Evolutionary conservation across 2,329 filamentous ascomycete species (phyloP).

Genomic region (Coleophoma eucalyptorum): DNA sequence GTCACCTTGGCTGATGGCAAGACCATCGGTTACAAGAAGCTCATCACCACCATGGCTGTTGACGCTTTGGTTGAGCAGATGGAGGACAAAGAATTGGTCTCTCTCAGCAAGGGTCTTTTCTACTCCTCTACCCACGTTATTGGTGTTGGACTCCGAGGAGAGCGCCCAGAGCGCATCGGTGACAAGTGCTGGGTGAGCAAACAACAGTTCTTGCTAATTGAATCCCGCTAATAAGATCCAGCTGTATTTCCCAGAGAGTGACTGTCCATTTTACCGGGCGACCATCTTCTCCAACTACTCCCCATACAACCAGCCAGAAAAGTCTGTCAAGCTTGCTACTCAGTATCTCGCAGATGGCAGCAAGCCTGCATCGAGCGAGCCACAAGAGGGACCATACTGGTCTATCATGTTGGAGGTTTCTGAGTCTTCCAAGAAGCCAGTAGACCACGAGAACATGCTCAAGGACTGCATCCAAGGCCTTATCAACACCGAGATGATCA

Average conservation of each 20-base stretch:
- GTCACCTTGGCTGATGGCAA: conserved; percentile 82
- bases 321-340: conserved; percentile 80
- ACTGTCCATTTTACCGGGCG: conserved; percentile 98
- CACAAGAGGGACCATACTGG: conserved; percentile 94
- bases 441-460: conserved; percentile 80
- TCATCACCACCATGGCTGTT: conserved; percentile 94
- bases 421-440: conserved; percentile 92
- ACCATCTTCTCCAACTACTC: conserved; percentile 99
- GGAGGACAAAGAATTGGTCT: conserved; percentile 79
- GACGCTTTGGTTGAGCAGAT: conserved; percentile 85
- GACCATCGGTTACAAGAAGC: conserved; percentile 85
- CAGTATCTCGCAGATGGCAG: conserved; percentile 81
- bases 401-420: conserved; percentile 99
- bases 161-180: conserved; percentile 89
- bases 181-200: conserved; percentile 95
- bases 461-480: conserved; percentile 93
- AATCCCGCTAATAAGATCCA: conserved; percentile 29
- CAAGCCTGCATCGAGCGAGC: conserved; percentile 67
- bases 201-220: not conserved
- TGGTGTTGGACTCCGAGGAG: conserved; percentile 89
- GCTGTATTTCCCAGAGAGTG: conserved; percentile 98
- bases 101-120: conserved; percentile 84
- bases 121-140: conserved; percentile 98
- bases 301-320: conserved; percentile 90
- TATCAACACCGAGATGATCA: conserved; percentile 96